Percentiles rank a stretch among this genome's conserved stretches.
Conservation (phyloP, 148 eudicot species). For the Spergularia marina region DNA sequence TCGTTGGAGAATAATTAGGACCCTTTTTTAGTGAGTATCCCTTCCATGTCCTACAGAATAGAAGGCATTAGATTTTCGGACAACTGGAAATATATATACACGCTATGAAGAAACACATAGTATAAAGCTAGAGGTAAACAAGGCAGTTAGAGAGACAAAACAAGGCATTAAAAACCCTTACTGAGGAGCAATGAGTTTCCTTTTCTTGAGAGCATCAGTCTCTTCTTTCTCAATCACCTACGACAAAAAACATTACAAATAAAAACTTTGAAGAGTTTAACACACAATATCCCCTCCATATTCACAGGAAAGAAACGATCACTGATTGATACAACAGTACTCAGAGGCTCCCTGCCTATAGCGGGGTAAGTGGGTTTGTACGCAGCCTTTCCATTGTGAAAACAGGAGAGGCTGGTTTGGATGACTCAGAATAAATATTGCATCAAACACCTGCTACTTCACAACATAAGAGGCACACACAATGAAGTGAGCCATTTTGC, state of each 20-base stretch:
- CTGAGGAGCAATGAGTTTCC: slow-evolving; percentile 79
- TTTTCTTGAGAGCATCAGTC: slow-evolving; percentile 62
- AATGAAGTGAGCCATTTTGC: too few relatives aligned
- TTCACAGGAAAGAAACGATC: background rate
- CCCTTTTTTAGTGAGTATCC: slow-evolving; percentile 77
- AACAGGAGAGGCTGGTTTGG: too few relatives aligned
- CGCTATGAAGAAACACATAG: background rate
- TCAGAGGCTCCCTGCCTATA: too few relatives aligned
- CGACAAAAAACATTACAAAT: slow-evolving; percentile 9
- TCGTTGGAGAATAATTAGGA: slow-evolving; percentile 81
- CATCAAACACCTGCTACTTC: too few relatives aligned
- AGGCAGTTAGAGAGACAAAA: background rate
- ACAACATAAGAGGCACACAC: too few relatives aligned
- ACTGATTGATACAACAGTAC: too few relatives aligned
- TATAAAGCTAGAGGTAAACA: background rate
- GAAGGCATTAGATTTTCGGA: background rate
- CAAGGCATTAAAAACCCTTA: slow-evolving; percentile 26
- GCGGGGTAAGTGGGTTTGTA: too few relatives aligned
- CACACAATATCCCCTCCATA: background rate
- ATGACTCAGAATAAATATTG: too few relatives aligned
- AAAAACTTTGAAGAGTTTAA: background rate
- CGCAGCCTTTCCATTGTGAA: too few relatives aligned
- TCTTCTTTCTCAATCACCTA: slow-evolving; percentile 65
- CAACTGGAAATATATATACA: background rate
- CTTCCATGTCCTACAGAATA: slow-evolving; percentile 70